Evolutionary conservation across 2,329 filamentous ascomycete genomes (phyloP), one percentile per base, ranked within the genome.

Genomic region (Penicillium hesseltinei): DNA sequence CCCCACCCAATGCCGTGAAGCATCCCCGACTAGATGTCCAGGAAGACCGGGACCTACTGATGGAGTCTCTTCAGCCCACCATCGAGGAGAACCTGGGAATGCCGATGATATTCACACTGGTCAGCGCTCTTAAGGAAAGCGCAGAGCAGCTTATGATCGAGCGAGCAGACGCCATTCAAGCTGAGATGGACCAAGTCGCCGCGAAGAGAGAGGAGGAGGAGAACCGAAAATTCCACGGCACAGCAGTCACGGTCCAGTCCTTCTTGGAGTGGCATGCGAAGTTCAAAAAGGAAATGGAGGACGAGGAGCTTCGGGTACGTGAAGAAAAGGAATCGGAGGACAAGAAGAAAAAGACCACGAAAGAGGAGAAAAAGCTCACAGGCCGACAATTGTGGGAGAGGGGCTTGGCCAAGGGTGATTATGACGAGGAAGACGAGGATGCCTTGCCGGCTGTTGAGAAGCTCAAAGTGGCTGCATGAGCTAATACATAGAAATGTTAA

Each of bases 221-320:
- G 80, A 99, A 99, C 74, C 86, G 88, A 68, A 97, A 97, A 77
- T 99, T 99, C 75, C 90, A 96, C 73, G 94, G 94, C 57, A 91
- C 91, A 36, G 82, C 86, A 33, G 94, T 99, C 21, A 97, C 87
- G n/a, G 82, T 86, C 23, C 91, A 96, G 78, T 87, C 86, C 0
- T 99, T 97, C 70, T 71, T 90, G 65, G 84, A 83, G 64, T 99
- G 94, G 94, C 82, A 91, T 54, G 87, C 88, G 39, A 84, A 75
- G 10, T 99, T 97, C 71, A 72, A 85, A 60, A 80, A 82, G 70
- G 94, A 97, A 79, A 88, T 93, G 84, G 88, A 88, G 71, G 92
- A 94, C 69, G 78, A 83, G 71, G 84, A 86, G 65, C 75, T 78
- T 65, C 82, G 77, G 64, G 83, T 87, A 62, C 80, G 81, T 67